phyloP scores from a whole-genome alignment of 225 moss, liverwort and hornwort species.

The Pseudisothecium myosuroides region DNA sequence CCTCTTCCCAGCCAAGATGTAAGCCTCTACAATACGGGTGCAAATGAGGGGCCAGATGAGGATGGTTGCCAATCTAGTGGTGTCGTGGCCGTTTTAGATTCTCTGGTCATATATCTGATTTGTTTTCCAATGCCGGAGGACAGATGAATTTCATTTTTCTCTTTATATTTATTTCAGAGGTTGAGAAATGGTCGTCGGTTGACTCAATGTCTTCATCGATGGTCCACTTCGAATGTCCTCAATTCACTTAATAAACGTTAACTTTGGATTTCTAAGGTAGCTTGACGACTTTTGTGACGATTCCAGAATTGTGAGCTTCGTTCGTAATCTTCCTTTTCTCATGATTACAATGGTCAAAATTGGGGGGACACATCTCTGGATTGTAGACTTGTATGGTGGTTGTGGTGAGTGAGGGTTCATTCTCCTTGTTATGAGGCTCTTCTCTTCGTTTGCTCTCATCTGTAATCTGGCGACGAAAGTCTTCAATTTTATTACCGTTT shows the following conservation, averaged over 20 bases:
- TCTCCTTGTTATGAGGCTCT: neutral
- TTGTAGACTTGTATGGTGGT: no score
- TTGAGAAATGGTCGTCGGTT: neutral
- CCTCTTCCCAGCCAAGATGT: slow-evolving; percentile 2
- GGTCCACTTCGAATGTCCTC: neutral
- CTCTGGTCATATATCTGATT: neutral
- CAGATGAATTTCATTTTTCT: neutral
- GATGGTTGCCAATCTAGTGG: neutral
- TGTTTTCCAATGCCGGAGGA: neutral
- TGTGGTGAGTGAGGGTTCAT: neutral
- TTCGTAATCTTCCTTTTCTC: neutral
- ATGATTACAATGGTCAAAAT: neutral
- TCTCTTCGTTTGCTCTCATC: no score
- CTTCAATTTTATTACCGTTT: neutral
- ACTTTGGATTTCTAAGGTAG: neutral
- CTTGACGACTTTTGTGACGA: neutral
- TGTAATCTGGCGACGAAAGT: neutral
- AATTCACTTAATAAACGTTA: neutral
- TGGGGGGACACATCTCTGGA: neutral
- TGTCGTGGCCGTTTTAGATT: neutral
- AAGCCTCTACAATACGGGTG: neutral
- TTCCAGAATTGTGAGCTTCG: neutral
- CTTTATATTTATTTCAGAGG: slow-evolving; percentile 6
- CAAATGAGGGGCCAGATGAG: slow-evolving; percentile 7
- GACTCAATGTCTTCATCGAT: neutral